A percentile compares a stretch with the other conserved stretches of the same genome.
Conservation (phyloP, 2,329 filamentous ascomycete species). For the Fusarium pilosicola region DNA sequence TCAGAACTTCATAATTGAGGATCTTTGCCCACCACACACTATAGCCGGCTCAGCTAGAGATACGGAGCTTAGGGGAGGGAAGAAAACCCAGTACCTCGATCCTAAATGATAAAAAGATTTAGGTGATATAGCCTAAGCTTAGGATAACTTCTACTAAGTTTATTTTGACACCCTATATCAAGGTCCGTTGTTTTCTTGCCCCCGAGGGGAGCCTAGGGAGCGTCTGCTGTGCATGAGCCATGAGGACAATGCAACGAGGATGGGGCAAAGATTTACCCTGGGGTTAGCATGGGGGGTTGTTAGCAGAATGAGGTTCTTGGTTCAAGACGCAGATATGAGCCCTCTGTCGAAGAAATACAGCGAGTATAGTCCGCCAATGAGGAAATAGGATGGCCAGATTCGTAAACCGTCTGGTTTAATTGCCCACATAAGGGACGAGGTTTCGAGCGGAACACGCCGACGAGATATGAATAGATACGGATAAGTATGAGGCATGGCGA, state of each 20-base stretch:
- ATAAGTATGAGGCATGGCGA: constrained; percentile 1
- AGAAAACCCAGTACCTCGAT: too few relatives aligned
- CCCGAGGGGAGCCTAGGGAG: neutral
- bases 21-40: constrained; percentile 10
- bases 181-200: too few relatives aligned
- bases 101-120: too few relatives aligned
- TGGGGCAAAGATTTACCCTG: constrained; percentile 30
- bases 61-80: neutral
- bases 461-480: neutral
- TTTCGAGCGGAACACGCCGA: constrained; percentile 14
- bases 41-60: constrained; percentile 9
- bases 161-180: too few relatives aligned
- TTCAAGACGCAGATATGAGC: constrained; percentile 32
- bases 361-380: constrained; percentile 20
- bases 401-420: constrained; percentile 13
- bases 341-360: neutral
- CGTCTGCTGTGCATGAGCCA: neutral
- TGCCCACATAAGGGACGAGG: constrained; percentile 3
- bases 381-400: neutral
- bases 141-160: too few relatives aligned
- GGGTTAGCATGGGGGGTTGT: constrained; percentile 14
- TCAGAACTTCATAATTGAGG: constrained; percentile 12
- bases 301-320: constrained; percentile 1
- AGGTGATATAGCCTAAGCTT: too few relatives aligned
- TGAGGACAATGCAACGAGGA: constrained; percentile 7